phyloP scores from a whole-genome alignment of 805 yeast species.

The Candida dendrica region DNA sequence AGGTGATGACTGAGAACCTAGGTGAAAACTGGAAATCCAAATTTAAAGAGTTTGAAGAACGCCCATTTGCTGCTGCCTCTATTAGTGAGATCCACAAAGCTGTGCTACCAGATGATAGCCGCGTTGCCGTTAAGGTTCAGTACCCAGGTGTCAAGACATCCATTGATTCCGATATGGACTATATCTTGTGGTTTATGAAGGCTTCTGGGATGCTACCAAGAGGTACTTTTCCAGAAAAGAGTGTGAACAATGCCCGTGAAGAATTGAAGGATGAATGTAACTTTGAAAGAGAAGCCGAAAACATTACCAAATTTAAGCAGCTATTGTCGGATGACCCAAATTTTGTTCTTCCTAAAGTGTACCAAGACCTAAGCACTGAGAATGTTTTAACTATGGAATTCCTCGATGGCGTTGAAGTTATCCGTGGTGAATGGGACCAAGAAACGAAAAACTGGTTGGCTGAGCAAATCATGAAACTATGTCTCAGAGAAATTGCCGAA shows the following conservation, averaged over 20 bases:
- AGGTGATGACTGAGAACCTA: slow-evolving; percentile 62
- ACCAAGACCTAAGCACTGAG: slow-evolving; percentile 67
- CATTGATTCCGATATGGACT: slow-evolving; percentile 90
- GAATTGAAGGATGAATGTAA: slow-evolving; percentile 98
- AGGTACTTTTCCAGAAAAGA: slow-evolving; percentile 85
- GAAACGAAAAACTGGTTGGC: slow-evolving; percentile 76
- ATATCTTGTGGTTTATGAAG: slow-evolving; percentile 69
- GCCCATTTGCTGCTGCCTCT: slow-evolving; percentile 95
- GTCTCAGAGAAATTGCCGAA: slow-evolving; percentile 76
- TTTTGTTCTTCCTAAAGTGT: slow-evolving; percentile 77
- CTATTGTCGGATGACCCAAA: slow-evolving; percentile 52
- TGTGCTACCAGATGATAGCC: slow-evolving; percentile 52
- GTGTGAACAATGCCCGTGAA: slow-evolving; percentile 86
- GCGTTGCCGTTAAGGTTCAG: slow-evolving; percentile 92
- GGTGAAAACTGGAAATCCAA: slow-evolving; percentile 74
- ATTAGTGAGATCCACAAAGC: slow-evolving; percentile 96
- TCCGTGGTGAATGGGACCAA: slow-evolving; percentile 69
- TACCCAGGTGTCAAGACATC: slow-evolving; percentile 95
- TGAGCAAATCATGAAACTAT: slow-evolving; percentile 76
- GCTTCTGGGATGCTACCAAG: slow-evolving; percentile 85
- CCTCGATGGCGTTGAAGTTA: slow-evolving; percentile 78
- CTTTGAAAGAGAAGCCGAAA: slow-evolving; percentile 81
- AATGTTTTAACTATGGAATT: slow-evolving; percentile 86
- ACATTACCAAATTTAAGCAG: slow-evolving; percentile 59
- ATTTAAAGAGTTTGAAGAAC: slow-evolving; percentile 71